phyloP scores from a whole-genome alignment of 1,139 yeast species.

The Candida pseudocylindracea region DNA sequence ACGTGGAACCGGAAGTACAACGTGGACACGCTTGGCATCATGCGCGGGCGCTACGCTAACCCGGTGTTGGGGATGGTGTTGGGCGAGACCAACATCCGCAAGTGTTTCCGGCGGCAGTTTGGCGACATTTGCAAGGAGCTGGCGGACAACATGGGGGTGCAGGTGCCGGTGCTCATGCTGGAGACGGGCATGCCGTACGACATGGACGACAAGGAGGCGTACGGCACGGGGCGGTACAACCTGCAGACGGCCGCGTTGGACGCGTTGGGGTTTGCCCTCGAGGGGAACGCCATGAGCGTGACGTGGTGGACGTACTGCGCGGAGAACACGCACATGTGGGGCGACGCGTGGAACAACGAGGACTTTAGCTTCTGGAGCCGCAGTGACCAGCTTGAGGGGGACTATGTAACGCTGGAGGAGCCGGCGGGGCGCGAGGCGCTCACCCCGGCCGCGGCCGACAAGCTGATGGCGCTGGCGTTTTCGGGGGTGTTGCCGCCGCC shows the following conservation, averaged over 20 bases:
- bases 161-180: conserved; percentile 53
- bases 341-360: conserved; percentile 86
- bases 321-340: conserved; percentile 54
- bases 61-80: conserved; percentile 63
- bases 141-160: conserved; percentile 25
- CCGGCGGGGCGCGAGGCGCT: too few species aligned
- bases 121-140: conserved; percentile 43
- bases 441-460: too few species aligned
- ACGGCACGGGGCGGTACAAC: conserved; percentile 33
- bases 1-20: conserved; percentile 59
- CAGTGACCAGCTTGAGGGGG: too few species aligned
- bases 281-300: conserved; percentile 45
- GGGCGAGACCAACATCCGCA: conserved; percentile 62
- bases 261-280: conserved; percentile 61
- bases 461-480: too few species aligned
- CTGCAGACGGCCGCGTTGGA: conserved; percentile 71
- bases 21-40: conserved; percentile 79
- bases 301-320: conserved; percentile 77
- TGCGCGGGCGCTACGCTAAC: conserved; percentile 51
- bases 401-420: too few species aligned
- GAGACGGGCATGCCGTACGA: conserved; percentile 98
- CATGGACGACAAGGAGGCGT: conserved; percentile 64
- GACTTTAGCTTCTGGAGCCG: conserved; percentile 59
- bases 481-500: too few species aligned
- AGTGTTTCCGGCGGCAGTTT: conserved; percentile 47